Evolutionary conservation across 441 rosid genomes (phyloP).

Genomic region (Erodium moschatum): DNA sequence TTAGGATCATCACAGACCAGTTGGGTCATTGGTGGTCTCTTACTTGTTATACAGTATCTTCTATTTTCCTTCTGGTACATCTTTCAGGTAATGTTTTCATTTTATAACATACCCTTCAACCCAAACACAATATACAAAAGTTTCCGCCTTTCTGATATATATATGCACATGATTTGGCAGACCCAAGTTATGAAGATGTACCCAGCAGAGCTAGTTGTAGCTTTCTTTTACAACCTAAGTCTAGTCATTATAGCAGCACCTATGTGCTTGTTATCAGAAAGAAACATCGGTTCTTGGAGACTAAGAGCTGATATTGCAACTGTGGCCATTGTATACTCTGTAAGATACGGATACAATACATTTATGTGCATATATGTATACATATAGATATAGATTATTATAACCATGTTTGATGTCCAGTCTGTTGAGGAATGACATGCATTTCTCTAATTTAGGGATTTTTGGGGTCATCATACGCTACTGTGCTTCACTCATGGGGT

Average conservation of each 20-base stretch:
- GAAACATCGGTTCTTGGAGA: neutral
- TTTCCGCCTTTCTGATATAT: neutral
- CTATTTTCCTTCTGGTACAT: conserved; percentile 64
- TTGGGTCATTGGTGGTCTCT: conserved; percentile 54
- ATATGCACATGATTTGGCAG: conserved; percentile 20
- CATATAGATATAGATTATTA: too few relatives aligned
- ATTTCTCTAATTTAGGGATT: conserved; percentile 33
- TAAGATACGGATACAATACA: conserved; percentile 25
- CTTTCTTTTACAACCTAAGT: neutral
- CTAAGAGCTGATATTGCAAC: neutral
- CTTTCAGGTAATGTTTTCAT: conserved; percentile 41
- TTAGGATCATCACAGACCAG: conserved; percentile 16
- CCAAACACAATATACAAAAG: neutral
- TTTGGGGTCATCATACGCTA: conserved; percentile 46
- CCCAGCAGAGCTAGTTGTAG: neutral
- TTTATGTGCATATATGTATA: neutral
- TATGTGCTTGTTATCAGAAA: conserved; percentile 1
- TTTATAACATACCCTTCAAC: neutral
- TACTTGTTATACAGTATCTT: conserved; percentile 48
- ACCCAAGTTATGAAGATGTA: conserved; percentile 39
- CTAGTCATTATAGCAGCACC: neutral
- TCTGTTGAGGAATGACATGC: neutral
- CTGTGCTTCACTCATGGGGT: conserved; percentile 50
- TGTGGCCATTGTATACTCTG: conserved; percentile 15
- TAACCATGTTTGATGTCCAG: too few relatives aligned